Base-by-base conservation (phyloP, 345 rosid species). In the Salix koriyanagi region DNA sequence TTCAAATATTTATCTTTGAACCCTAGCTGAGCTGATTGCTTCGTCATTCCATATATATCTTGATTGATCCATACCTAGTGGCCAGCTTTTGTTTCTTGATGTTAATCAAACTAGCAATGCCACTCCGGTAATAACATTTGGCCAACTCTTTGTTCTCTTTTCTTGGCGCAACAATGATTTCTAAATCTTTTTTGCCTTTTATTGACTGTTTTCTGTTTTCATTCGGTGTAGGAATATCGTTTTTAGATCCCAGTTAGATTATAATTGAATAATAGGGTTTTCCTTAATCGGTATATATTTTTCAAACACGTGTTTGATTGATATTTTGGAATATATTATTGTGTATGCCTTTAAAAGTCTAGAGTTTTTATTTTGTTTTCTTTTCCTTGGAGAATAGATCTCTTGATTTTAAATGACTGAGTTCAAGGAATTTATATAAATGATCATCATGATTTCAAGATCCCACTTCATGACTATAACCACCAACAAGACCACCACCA, bases 401-500 rank as follows among this genome's bases (percentile, higher is more conserved):
- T 28, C 36, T 6, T 67, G 60, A 37, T 41, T 9, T 14, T 70
- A 70, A 30, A 32, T 32, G 73, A 67, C 65, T 44, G 66, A 58
- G 60, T 80, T 81, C 23, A 42, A 74, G 74, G 65, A 44, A 65
- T 28, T 2, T 11, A 62, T 12, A 11, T 23, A 65, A 1, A 66
- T 44, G 28, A 84, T 79, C 77, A 79, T 83, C 77, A 81, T 83
- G 77, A 78, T 75, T 66, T 69, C 18, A 64, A 70, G 78, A 73
- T 77, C 80, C 82, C 85, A 82, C 80, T 41, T 75, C 71, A 39
- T 54, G 32, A 69, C 73, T 56, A 61, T 71, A 83, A 83, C 83
- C 76, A 81, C 83, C 85, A 79, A 75, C 80, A 70, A 67, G 46
- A 68, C 79, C 79, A 79, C 75, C 73, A 76, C 62, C 42, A 77